Evolutionary conservation across 768 basidiomycete genomes (phyloP), one percentile per base, ranked within the genome.

Genomic region (Leucosporidium yakuticum): DNA sequence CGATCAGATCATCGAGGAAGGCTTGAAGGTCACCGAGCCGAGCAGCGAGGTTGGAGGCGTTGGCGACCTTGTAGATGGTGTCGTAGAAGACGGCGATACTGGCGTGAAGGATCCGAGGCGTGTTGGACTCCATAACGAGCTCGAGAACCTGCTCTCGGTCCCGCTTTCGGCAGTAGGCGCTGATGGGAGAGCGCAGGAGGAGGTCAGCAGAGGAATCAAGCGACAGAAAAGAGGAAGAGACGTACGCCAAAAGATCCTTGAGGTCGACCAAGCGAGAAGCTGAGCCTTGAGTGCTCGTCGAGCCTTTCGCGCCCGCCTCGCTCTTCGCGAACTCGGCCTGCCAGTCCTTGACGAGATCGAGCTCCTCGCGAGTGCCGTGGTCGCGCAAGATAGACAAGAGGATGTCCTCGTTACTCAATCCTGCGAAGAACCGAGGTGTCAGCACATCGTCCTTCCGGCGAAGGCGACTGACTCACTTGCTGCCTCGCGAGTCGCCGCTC

Each of bases 61-160:
- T 68, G 25, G 72, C 72, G 29, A 73, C 64, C 32, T 56, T 59
- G 57, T 65, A 64, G 55, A 73, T 70, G 49, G 72, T 58, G 27
- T 57, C 49, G 67, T 73, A 73, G 27, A 70, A 70, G 31, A 66
- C 60, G 4, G 69, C 62, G 53, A 73, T 73, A 14, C 55, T 53
- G 4, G 62, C 55, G 27, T 67, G 62, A 12, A 73, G 56, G 0
- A 73, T 29, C 17, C 55, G 29, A 0, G 71, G 71, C 25, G 66
- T 68, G 55, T 65, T 62, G 23, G 55, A 62, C 27, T 69, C 71
- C 36, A 67, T 29, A 5, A 62, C 69, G 29, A 73, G 64, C 19
- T 39, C 65, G 54, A 65, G 53, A 6, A 73, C 68, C 51, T 73
- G 68, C 39, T 69, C 57, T 7, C 68, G 68, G 57, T 73, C 71